Percentiles rank a stretch among this genome's conserved stretches.
Conservation (phyloP, 306 rosid genomes). For the Begonia fuchsioides region DNA sequence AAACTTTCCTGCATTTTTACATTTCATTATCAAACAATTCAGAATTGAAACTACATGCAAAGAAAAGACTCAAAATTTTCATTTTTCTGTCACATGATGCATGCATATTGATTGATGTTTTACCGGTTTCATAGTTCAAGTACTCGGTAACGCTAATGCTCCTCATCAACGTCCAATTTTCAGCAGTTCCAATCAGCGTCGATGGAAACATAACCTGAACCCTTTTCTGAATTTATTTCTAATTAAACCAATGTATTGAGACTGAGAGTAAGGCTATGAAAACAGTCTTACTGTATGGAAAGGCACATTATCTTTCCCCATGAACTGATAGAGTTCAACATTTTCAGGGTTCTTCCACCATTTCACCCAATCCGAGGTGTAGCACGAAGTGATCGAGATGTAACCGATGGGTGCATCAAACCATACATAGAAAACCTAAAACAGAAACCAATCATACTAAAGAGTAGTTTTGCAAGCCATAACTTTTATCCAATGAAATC, state of each 20-base stretch:
- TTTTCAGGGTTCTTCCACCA: conserved; percentile 80
- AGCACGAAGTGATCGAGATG: conserved; percentile 63
- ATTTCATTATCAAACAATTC: not conserved
- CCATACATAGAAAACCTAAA: conserved; percentile 75
- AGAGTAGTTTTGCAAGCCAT: no score
- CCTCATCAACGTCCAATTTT: conserved; percentile 71
- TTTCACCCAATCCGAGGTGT: conserved; percentile 65
- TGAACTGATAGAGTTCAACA: conserved; percentile 64
- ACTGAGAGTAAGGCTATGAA: not conserved
- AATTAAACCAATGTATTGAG: not conserved
- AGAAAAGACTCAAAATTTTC: conserved; percentile 2
- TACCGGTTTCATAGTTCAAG: conserved; percentile 66
- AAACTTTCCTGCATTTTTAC: conserved; percentile 39
- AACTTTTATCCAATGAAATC: no score
- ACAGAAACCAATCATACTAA: no score
- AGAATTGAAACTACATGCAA: conserved; percentile 4
- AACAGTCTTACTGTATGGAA: conserved; percentile 51
- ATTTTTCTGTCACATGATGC: not conserved
- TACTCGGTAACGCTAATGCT: conserved; percentile 65
- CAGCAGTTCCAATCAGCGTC: conserved; percentile 50
- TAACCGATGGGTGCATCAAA: conserved; percentile 82
- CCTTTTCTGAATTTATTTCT: not conserved
- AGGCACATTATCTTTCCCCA: conserved; percentile 82
- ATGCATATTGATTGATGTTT: not conserved
- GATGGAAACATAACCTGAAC: conserved; percentile 75